Evolutionary conservation across 164 flowering plant genomes (phyloP), one percentile per base, ranked within the genome.

Genomic region (Houttuynia cordata): DNA sequence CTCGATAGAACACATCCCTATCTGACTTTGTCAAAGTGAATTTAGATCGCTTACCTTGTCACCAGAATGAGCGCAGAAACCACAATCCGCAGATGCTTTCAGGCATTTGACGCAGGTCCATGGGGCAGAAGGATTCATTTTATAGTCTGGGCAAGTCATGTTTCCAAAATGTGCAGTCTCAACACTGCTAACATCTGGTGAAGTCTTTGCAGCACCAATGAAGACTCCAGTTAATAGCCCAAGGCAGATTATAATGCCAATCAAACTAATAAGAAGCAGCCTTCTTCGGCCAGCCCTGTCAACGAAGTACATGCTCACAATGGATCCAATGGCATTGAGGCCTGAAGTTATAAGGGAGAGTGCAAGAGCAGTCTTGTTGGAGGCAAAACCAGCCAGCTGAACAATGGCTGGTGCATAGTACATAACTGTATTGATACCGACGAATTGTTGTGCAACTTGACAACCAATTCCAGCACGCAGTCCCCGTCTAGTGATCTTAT

Each of bases 351-450:
- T 72, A 13, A 81, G 86, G 0, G 91, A 83, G 25, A 85, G 83
- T 0, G 80, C 75, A 17, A 85, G 76, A 6, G 91, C 91, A 3
- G 83, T 81, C 56, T 67, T 64, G 72, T 85, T 83, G 0, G 91
- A 83, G 0, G 88, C 88, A 53, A 68, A 64, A 34, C 86, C 91
- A n/a, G 91, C 86, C 7, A 85, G 49, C 61, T 84, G 89, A 49
- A 82, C 76, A 39, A 83, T 85, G 49, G 87, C 73, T 14, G 90
- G 85, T 62, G 86, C 81, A 75, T 83, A 85, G 57, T 85, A 83
- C 91, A 83, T 83, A 18, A 86, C 88, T 8, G 87, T 83, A 71
- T 86, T 83, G 54, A 86, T 86, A 54, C 87, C 89, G n/a, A 80
- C 82, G 71, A 86, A 82, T 52, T 86, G 93, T 65, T 86, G 93